Evolutionary conservation across 371 early-diverging fungal genomes (phyloP).

Genomic region (Lichtheimia ornata): DNA sequence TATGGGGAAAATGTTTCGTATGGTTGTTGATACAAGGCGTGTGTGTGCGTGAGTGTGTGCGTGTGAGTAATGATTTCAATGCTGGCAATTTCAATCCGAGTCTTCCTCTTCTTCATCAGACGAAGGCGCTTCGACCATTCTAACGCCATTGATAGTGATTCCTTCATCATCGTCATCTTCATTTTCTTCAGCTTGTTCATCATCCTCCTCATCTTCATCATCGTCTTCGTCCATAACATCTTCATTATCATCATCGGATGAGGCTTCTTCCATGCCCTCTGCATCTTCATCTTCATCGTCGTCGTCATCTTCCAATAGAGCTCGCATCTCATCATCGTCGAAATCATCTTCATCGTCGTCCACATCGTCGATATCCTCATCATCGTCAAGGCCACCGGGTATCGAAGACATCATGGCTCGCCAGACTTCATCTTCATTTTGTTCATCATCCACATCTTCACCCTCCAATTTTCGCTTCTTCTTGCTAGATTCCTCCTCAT

Average conservation of each 20-base stretch:
- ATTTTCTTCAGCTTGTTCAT: too few species aligned
- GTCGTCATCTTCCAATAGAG: constrained; percentile 5
- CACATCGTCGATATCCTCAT: constrained; percentile 53
- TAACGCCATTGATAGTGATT: too few species aligned
- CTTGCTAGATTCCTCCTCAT: constrained; percentile 38
- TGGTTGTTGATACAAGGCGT: too few species aligned
- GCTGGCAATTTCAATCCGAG: too few species aligned
- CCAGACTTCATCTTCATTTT: constrained; percentile 70
- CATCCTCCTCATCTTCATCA: too few species aligned
- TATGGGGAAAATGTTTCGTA: too few species aligned
- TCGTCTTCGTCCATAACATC: too few species aligned
- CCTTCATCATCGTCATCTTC: too few species aligned
- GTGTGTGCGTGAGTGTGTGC: too few species aligned
- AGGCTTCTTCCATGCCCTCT: not conserved
- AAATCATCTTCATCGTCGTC: constrained; percentile 55
- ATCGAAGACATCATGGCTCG: constrained; percentile 72
- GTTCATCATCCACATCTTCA: constrained; percentile 60
- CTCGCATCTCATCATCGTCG: constrained; percentile 43
- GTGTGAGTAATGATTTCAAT: too few species aligned
- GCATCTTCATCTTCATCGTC: constrained; percentile 2
- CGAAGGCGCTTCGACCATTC: constrained; percentile 3
- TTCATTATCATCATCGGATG: too few species aligned
- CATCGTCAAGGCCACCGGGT: constrained; percentile 61
- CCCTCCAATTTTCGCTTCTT: constrained; percentile 64
- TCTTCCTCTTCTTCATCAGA: constrained; percentile 2